Percentiles rank a stretch among this genome's conserved stretches.
These are phyloP conservation scores for Fusarium marasasianum DNA, from an alignment of 2,329 filamentous ascomycete species.

Conservation along the genomic window DNA sequence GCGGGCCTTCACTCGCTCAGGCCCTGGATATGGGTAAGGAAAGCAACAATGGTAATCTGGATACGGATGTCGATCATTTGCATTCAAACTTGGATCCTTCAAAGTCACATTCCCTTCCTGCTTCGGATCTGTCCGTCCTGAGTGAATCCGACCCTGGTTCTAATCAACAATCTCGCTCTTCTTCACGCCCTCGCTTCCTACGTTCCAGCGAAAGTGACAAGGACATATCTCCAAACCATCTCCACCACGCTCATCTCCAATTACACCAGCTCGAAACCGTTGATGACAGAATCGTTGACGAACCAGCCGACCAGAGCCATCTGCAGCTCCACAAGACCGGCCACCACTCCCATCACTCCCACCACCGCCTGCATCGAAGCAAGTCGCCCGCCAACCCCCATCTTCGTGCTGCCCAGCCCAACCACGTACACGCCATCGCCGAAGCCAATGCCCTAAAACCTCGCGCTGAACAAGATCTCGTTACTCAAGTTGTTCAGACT, in stretches of 20 bases:
- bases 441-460: constrained; percentile 30
- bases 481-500: constrained; percentile 62
- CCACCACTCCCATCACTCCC: constrained; percentile 35
- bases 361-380: constrained; percentile 36
- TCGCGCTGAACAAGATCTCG: constrained; percentile 41
- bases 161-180: constrained; percentile 28
- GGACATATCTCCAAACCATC: constrained; percentile 9
- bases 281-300: constrained; percentile 25
- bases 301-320: constrained; percentile 18
- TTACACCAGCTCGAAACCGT: constrained; percentile 18
- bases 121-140: constrained; percentile 26
- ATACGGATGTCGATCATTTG: constrained; percentile 40
- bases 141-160: constrained; percentile 32
- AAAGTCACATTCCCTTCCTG: constrained; percentile 34
- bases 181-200: constrained; percentile 26
- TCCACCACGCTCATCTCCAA: constrained; percentile 32
- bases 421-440: constrained; percentile 17
- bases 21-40: constrained; percentile 40
- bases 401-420: constrained; percentile 37
- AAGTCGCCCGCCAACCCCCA: constrained; percentile 24
- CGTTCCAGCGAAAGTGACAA: constrained; percentile 24
- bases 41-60: constrained; percentile 8
- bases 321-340: constrained; percentile 35
- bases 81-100: constrained; percentile 28
- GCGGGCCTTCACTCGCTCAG: constrained; percentile 52